Base-by-base conservation (phyloP, 176 grass and related monocot genomes). In the Metroxylon sagu region DNA sequence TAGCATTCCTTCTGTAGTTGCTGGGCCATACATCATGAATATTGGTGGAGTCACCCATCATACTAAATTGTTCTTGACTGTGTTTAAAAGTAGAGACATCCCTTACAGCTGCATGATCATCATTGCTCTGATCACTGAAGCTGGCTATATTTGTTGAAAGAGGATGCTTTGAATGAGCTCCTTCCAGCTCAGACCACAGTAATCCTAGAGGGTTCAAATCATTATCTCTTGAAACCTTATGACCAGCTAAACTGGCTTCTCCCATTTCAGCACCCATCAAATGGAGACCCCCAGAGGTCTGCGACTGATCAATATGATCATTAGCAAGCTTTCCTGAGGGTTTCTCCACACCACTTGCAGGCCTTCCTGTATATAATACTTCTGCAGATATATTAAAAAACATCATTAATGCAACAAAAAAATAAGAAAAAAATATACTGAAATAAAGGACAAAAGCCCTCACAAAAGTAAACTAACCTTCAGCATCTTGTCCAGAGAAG, bases 101-200 rank as follows among this genome's bases (percentile, higher is more conserved):
- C 69, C 78, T 85, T n/a, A 61, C 72, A 19, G 69, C 30, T 67
- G 79, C 58, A 77, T 49, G 54, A 48, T 83, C 79, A 25, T 52
- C 53, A 61, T 70, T 82, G 67, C 61, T 73, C 3, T 77, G 69
- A 35, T 90, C 76, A 49, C 68, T 76, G 52, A 49, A 19, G 57
- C 65, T 73, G 58, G 72, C 70, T 21, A 89, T 65, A 56, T 77
- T 98, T 5, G 94, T 89, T 23, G 91, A 96, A 30, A 98, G 88
- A 52, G 94, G 92, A 61, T 85, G 84, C 50, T 85, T 98, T 15
- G 73, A 74, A 68, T 93, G 84, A 61, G 79, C 81, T 54, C 79
- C 84, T 83, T 98, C 85, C 48, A 98, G 82, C 59, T 98, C 94
- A 73, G 94, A 98, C 94, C 88, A 98, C 58, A 88, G 79, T 49